Base-by-base conservation (phyloP, 495 filamentous ascomycete species). In the Penicillium argentinense region DNA sequence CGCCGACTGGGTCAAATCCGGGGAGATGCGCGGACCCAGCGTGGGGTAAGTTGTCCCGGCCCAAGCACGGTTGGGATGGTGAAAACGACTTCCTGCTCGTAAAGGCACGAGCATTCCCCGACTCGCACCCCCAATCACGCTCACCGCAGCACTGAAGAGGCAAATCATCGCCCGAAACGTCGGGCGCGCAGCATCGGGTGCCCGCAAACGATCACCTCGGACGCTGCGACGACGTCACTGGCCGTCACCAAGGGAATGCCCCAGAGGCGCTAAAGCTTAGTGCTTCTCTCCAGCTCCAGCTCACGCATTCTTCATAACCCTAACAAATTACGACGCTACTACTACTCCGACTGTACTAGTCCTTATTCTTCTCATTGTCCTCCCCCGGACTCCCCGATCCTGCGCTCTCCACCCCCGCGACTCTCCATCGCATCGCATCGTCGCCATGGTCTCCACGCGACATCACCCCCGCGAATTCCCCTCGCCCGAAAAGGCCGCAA, bases 391-490 rank as follows among this genome's bases (percentile, higher is more conserved):
- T 27, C 25, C 11, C 38, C 6, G 12, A n/a, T 39, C 14, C 11
- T 8, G 27, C 27, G 19, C 26, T 13, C 22, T 23, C 24, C 9
- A 41, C 43, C 24, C 4, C 28, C 28, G 12, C 28, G 12, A 30
- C 12, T 30, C 13, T n/a, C 39, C 19, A 16, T 14, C 21, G 24
- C 17, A 14, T 32, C 17, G 6, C 16, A 4, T 25, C 3, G 3
- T 18, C 34, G 59, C 28, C 50, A 80, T 80, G 76, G 75, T 78
- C 39, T 74, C 75, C 21, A 80, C 76, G 34, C 73, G 76, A 56
- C 66, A 72, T 22, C 76, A 78, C 50, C 73, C 72, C 17, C 47
- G 58, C 42, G 73, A 73, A 29, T 78, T 77, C 33, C 68, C 72
- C 14, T 55, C 73, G 13, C 67, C 71, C 2, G 48, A 62, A 21